Conservation (phyloP, 306 rosid species). For the Luffa aegyptiaca region DNA sequence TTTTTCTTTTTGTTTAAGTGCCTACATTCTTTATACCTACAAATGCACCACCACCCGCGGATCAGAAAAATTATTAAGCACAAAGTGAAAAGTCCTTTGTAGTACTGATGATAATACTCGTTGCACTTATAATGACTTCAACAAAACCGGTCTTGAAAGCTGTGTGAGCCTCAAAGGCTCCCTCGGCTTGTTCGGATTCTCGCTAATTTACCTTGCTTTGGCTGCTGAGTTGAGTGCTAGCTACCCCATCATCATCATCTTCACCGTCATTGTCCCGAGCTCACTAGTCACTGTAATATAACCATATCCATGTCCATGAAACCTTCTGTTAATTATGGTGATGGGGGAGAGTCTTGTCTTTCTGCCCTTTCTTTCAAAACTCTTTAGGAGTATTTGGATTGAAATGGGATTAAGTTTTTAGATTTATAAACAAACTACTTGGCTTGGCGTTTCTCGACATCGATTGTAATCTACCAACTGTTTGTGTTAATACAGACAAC, state of each 20-base stretch:
- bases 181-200: not conserved
- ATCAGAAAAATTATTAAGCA: not conserved
- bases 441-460: not conserved
- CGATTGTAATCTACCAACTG: not conserved
- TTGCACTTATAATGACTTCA: conserved; percentile 1
- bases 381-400: not conserved
- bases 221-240: not conserved
- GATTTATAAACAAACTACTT: not conserved
- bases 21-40: conserved; percentile 5
- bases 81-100: conserved; percentile 3
- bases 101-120: not conserved
- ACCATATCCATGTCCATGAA: not conserved
- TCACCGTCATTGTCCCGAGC: not conserved
- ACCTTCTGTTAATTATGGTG: not conserved
- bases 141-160: not conserved
- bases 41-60: not conserved
- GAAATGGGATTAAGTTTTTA: not conserved
- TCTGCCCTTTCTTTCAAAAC: not conserved
- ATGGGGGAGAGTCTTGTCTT: not conserved
- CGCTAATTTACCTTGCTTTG: not conserved
- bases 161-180: not conserved
- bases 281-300: not conserved
- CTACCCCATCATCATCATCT: not conserved
- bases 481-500: conserved; percentile 8
- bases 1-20: conserved; percentile 27